Evolutionary conservation across 164 flowering plant genomes (phyloP).

Genomic region (Chimonanthus salicifolius): DNA sequence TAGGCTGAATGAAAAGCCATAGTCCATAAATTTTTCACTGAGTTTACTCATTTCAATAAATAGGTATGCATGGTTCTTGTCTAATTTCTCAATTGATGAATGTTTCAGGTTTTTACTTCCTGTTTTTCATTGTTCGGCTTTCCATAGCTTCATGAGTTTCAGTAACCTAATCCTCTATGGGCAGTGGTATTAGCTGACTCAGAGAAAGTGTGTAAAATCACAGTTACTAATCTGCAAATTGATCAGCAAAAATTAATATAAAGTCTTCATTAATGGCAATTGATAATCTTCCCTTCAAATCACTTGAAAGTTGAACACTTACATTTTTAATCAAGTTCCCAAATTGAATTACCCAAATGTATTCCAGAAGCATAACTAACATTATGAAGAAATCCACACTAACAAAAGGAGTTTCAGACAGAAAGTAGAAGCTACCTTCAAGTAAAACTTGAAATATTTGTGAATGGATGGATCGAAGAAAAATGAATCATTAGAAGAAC

Average conservation of each 20-base stretch:
- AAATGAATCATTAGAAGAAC: conserved; percentile 96
- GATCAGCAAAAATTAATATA: too few species aligned
- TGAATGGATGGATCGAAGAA: conserved; percentile 87
- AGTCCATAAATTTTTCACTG: neutral
- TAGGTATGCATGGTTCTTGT: neutral
- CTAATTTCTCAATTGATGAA: neutral
- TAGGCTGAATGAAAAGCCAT: neutral
- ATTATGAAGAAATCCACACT: neutral
- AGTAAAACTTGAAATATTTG: conserved; percentile 66
- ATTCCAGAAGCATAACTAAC: too few species aligned
- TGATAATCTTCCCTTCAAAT: too few species aligned
- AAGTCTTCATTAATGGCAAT: too few species aligned
- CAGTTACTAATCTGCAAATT: neutral
- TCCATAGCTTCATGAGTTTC: neutral
- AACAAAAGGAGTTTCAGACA: neutral
- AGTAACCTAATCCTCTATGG: neutral
- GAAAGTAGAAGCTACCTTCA: conserved; percentile 45
- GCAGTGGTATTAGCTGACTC: neutral
- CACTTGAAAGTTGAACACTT: too few species aligned
- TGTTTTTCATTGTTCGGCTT: too few species aligned
- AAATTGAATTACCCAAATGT: too few species aligned
- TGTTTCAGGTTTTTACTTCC: neutral
- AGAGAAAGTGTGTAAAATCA: neutral
- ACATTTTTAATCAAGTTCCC: too few species aligned
- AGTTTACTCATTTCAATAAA: too few species aligned